Percentiles rank a stretch among this genome's conserved stretches.
Conservation (phyloP, 164 flowering plant genomes). For the Sedum album region DNA sequence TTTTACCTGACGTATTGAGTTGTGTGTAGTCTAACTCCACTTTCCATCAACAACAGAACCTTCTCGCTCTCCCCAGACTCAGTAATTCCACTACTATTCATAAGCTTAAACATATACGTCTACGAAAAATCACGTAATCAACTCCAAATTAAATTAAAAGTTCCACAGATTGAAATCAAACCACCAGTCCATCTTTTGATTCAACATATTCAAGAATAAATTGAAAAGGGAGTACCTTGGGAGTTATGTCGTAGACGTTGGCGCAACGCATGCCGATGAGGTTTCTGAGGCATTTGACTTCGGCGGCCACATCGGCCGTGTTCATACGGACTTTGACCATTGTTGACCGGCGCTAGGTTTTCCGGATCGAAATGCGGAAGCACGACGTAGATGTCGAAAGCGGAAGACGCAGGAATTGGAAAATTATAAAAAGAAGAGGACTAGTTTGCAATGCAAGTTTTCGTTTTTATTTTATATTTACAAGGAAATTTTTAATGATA, state of each 20-base stretch:
- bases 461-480: too few relatives aligned
- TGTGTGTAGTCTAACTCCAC: constrained; percentile 88
- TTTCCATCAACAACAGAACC: constrained; percentile 86
- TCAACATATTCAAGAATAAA: too few relatives aligned
- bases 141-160: neutral
- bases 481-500: too few relatives aligned
- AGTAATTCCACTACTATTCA: constrained; percentile 90
- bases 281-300: constrained; percentile 74
- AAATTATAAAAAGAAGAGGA: neutral
- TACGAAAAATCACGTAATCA: constrained; percentile 16
- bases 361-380: neutral
- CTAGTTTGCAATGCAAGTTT: neutral
- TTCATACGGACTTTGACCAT: constrained; percentile 99
- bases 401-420: neutral
- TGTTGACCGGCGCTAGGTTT: constrained; percentile 9
- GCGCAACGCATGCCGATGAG: constrained; percentile 97
- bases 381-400: neutral
- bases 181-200: too few relatives aligned
- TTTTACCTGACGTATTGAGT: constrained; percentile 77
- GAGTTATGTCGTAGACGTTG: constrained; percentile 89
- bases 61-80: constrained; percentile 98
- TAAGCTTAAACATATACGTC: constrained; percentile 92
- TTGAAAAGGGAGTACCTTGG: constrained; percentile 47
- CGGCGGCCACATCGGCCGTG: constrained; percentile 99
- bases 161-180: neutral